Base-by-base conservation (phyloP, 2,329 filamentous ascomycete genomes). In the Colletotrichum camelliae region DNA sequence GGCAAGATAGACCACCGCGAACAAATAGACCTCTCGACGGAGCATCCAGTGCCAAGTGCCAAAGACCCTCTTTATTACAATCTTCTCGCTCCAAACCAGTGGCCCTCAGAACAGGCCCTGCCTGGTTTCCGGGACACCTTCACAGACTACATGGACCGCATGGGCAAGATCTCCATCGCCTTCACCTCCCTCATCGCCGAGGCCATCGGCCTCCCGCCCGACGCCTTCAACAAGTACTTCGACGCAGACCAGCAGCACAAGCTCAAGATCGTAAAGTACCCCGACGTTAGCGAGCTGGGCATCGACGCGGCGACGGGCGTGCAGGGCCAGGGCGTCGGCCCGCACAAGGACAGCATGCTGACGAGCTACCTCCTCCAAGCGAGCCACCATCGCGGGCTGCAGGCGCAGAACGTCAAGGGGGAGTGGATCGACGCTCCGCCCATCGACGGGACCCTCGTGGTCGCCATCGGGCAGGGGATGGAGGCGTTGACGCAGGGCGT, bases 191-290 rank as follows among this genome's bases (percentile, higher is more conserved):
- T 97, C 35, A 94, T 97, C 79, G 95, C 95, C 77, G 95, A 97
- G 86, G 94, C 94, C n/a, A 93, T 98, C 77, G 90, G 91, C 12
- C 88, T 98, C 7, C 91, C 93, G 0, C 77, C 88, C 0, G 85
- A 89, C 67, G 94, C 95, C 0, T 97, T 98, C 83, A 87, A 91
- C 81, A 92, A 91, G 80, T 97, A 96, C 87, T 96, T 96, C 84
- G 94, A 96, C 82, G 79, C 89, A 87, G 83, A 90, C 79, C 88
- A 91, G 86, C 95, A 97, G 86, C 95, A 97, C 87, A 97, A 97
- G 87, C 89, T 97, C 80, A 98, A 98, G 87, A 93, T 98, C 75
- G 93, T 97, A 76, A 95, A 94, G 86, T 97, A 97, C 81, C 95
- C 95, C 0, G 95, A 97, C 82, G 84, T 91, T 15, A 84, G 86